Percentiles rank a stretch among this genome's conserved stretches.
These are phyloP conservation scores for Aspergillus jensenii DNA, from an alignment of 2,329 filamentous ascomycete genomes.

Conservation along the genomic window DNA sequence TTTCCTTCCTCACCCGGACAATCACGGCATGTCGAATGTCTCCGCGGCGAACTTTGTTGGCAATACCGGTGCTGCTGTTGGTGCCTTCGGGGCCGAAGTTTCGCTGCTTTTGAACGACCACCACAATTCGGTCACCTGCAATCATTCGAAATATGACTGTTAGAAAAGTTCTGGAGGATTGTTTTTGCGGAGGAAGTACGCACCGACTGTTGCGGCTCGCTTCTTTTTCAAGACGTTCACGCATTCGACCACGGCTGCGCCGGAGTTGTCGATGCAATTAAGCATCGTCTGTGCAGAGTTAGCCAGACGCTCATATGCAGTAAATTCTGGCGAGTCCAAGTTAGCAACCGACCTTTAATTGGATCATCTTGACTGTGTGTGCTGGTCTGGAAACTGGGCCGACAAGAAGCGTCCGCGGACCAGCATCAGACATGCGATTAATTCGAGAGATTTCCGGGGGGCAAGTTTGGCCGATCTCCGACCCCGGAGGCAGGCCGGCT, in stretches of 20 bases:
- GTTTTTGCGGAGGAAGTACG: constrained; percentile 22
- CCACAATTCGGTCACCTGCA: constrained; percentile 89
- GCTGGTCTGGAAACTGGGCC: constrained; percentile 14
- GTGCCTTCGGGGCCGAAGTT: constrained; percentile 70
- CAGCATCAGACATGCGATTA: neutral
- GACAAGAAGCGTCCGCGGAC: neutral
- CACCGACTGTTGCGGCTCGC: constrained; percentile 81
- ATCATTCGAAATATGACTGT: constrained; percentile 5
- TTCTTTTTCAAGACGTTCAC: constrained; percentile 91
- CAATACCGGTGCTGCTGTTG: constrained; percentile 70
- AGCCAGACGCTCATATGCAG: constrained; percentile 11
- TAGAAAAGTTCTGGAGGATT: neutral
- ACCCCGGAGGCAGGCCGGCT: constrained; percentile 14
- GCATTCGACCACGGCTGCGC: constrained; percentile 95
- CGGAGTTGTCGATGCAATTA: constrained; percentile 99
- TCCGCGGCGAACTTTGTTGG: constrained; percentile 92
- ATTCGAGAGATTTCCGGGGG: constrained; percentile 22
- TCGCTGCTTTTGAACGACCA: constrained; percentile 96
- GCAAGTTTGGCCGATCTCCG: constrained; percentile 28
- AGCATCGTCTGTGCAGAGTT: constrained; percentile 72
- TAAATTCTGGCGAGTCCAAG: too few relatives aligned
- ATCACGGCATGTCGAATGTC: constrained; percentile 96
- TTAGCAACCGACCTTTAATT: constrained; percentile 65
- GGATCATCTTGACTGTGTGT: constrained; percentile 71
- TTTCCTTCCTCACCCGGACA: constrained; percentile 85